Percentiles rank a stretch among this genome's conserved stretches.
Evolutionary conservation across 176 grass and related monocot species (phyloP).

Genomic region (Avena sativa): DNA sequence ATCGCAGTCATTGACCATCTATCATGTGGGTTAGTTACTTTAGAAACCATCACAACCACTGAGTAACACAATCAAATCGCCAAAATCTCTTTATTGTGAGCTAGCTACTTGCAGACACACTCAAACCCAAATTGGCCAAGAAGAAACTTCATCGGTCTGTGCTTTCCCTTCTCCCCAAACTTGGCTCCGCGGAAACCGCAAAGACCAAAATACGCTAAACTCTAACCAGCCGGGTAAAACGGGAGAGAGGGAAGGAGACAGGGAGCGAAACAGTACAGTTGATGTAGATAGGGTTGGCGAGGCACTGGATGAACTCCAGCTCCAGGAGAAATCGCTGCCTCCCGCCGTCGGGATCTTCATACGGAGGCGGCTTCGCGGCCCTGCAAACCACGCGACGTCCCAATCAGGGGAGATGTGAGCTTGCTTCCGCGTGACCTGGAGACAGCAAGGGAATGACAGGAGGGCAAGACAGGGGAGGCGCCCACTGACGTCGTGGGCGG

Average conservation of each 20-base stretch:
- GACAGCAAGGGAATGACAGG: background rate
- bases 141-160: background rate
- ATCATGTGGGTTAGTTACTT: background rate
- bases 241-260: background rate
- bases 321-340: slow-evolving; percentile 83
- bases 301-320: slow-evolving; percentile 93
- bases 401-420: slow-evolving; percentile 11
- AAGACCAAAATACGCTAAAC: slow-evolving; percentile 10
- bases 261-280: slow-evolving; percentile 64
- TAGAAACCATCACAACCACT: background rate
- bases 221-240: slow-evolving; percentile 23
- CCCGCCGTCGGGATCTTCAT: slow-evolving; percentile 81
- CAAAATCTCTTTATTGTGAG: background rate
- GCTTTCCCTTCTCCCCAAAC: background rate
- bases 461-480: background rate
- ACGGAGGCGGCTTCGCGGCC: slow-evolving; percentile 38
- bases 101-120: slow-evolving; percentile 5
- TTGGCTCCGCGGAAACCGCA: background rate
- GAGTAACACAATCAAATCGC: background rate
- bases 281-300: slow-evolving; percentile 95
- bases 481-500: background rate
- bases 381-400: slow-evolving; percentile 18
- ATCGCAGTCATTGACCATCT: background rate
- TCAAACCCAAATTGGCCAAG: background rate
- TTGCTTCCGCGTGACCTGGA: background rate